phyloP scores from a whole-genome alignment of 345 rosid genomes.

The Citrus sinensis region DVS_A1.0 CM039166.1:24813501-24814000 shows the following conservation, averaged over 20 bases:
- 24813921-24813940: neutral
- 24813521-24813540: constrained; percentile 14
- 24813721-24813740: no score
- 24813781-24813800: no score
- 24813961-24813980: no score
- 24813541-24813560: neutral
- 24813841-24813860: fast-evolving
- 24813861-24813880: neutral
- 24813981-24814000: no score
- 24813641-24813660: fast-evolving
- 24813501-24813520: constrained; percentile 6
- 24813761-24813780: fast-evolving
- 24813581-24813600: no score
- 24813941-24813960: no score
- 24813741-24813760: fast-evolving
- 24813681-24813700: fast-evolving
- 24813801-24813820: fast-evolving
- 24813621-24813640: no score
- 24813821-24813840: fast-evolving
- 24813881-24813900: neutral
- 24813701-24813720: no score
- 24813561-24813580: no score
- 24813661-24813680: fast-evolving
- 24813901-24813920: neutral
- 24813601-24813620: fast-evolving